Evolutionary conservation across 768 basidiomycete species (phyloP), one percentile per base, ranked within the genome.

Genomic region (Amylocystis lapponica): DNA sequence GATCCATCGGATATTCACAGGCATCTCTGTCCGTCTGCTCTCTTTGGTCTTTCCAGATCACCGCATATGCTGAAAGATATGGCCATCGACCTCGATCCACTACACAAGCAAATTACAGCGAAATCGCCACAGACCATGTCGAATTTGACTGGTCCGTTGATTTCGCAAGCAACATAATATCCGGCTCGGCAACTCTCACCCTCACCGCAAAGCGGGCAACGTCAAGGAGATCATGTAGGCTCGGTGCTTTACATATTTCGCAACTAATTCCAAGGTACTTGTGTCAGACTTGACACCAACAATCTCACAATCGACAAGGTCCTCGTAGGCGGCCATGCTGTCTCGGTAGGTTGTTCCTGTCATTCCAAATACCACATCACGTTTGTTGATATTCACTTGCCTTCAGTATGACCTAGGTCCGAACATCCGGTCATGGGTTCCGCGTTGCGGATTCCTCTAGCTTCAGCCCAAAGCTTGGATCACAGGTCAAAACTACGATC

Each of bases 61-160:
- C n/a, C n/a, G n/a, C n/a, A n/a, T n/a, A n/a, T n/a, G n/a, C n/a
- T n/a, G n/a, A n/a, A n/a, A n/a, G n/a, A n/a, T n/a, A 46, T 46
- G 40, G 27, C 46, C 4, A 35, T 47, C 12, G 56, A 54, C 36
- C 47, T 36, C 16, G 85, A 89, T 56, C 82, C 16, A 79, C 87
- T 0, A 83, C 85, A 0, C 85, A 91, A 56, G 76, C 89, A 19
- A 96, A 96, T 66, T 90, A 87, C 62, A 60, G 66, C 4, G 66
- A 82, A 36, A 72, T 93, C 50, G 61, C 68, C 3, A 81, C 86
- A 1, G 70, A 76, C 27, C 79, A 89, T 57, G 65, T 92, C 13
- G 64, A 74, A 17, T 77, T 96, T 39, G 74, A 86, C 50, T 95
- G 91, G 92, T 65, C 54, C 0, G 65, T 96, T 49, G 81, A 96